Evolutionary conservation across 2,329 filamentous ascomycete genomes (phyloP).

Genomic region (Macrophomina tecta): DNA sequence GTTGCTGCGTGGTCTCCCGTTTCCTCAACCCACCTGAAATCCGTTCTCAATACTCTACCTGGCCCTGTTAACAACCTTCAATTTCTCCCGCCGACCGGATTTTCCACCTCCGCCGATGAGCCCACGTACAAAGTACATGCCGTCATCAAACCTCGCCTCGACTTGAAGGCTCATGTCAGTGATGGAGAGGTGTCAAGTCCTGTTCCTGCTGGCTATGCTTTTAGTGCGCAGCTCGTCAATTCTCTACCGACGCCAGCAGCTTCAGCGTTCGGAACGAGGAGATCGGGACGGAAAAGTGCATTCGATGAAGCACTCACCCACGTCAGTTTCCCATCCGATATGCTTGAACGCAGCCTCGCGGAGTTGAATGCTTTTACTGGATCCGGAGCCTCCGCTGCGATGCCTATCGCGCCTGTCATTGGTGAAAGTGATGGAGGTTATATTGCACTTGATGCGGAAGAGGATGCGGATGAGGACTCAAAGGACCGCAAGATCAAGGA

Average conservation of each 20-base stretch:
- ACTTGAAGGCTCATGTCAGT: conserved; percentile 49
- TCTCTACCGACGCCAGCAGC: conserved; percentile 36
- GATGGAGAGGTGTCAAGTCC: conserved; percentile 38
- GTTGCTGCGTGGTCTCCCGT: conserved; percentile 71
- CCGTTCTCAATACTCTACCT: conserved; percentile 68
- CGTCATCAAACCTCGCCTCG: conserved; percentile 81
- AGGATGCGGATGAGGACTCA: not conserved
- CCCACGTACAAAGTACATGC: conserved; percentile 59
- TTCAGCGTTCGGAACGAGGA: conserved; percentile 38
- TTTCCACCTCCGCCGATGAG: conserved; percentile 41
- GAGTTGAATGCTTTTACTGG: conserved; percentile 41
- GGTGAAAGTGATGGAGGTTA: conserved; percentile 41
- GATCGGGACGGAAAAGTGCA: conserved; percentile 31
- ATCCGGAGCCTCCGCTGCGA: conserved; percentile 12
- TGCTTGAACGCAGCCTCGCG: conserved; percentile 46
- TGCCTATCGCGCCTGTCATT: conserved; percentile 25
- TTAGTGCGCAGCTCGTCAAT: conserved; percentile 67
- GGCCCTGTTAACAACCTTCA: conserved; percentile 81
- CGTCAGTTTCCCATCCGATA: conserved; percentile 49
- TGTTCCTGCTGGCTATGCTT: conserved; percentile 65
- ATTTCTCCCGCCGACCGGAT: conserved; percentile 69
- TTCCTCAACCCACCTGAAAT: conserved; percentile 70
- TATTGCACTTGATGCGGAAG: conserved; percentile 40
- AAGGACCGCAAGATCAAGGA: not conserved
- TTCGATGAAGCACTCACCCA: conserved; percentile 52